A percentile compares a stretch with the other conserved stretches of the same genome.
phyloP scores from a whole-genome alignment of 306 rosid genomes.

The Carpinus fangiana region DNA sequence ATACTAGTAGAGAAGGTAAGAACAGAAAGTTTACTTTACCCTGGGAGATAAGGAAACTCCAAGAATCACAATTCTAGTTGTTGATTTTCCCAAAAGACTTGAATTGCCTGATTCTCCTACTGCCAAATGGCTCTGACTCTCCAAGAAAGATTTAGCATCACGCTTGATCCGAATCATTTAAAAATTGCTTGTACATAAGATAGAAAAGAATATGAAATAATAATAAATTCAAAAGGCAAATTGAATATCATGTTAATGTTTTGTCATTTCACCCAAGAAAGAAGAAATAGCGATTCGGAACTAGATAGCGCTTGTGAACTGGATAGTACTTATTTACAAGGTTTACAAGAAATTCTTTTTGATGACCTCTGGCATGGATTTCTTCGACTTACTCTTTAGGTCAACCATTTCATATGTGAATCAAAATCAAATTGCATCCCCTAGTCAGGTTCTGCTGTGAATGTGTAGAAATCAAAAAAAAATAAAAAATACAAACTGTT shows the following conservation, averaged over 20 bases:
- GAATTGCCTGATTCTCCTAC: constrained; percentile 39
- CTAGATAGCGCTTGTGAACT: background rate
- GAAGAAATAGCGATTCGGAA: background rate
- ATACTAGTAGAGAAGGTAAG: constrained; percentile 16
- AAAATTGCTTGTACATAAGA: constrained; percentile 30
- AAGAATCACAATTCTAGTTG: constrained; percentile 81
- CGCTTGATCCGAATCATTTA: constrained; percentile 27
- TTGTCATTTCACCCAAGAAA: background rate
- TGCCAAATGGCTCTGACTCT: constrained; percentile 55
- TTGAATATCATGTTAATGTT: constrained; percentile 1
- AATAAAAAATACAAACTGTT: background rate
- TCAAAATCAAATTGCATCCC: background rate
- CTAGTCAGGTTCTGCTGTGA: background rate
- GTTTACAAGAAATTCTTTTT: background rate
- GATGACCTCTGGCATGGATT: background rate
- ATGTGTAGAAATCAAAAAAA: background rate
- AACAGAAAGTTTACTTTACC: constrained; percentile 43
- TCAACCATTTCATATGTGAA: background rate
- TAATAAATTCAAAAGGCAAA: constrained; percentile 17
- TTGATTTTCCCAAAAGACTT: constrained; percentile 50
- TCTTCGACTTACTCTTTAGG: background rate
- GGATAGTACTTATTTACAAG: background rate
- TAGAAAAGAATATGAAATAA: background rate
- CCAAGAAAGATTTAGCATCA: constrained; percentile 40
- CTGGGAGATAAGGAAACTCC: constrained; percentile 58